Base-by-base conservation (phyloP, 176 grass and related monocot genomes). In the Musa acuminata region DNA sequence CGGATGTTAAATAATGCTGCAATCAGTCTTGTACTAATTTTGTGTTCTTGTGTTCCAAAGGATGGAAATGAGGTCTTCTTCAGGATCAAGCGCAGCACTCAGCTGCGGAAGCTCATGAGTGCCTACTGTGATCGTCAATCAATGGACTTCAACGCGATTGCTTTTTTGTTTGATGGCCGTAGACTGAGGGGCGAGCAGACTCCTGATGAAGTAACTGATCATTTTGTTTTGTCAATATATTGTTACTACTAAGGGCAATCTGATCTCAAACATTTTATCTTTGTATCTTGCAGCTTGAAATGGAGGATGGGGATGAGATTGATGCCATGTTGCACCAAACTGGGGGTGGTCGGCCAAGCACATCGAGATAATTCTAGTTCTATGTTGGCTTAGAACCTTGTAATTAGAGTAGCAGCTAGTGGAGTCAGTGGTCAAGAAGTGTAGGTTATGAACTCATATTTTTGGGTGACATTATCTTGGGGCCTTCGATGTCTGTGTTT, bases 181-280 rank as follows among this genome's bases (percentile, higher is more conserved):
- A 60, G 57, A 21, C 17, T 60, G 16, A 60, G 57, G n/a, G 57
- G 57, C 4, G 19, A 60, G 16, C 57, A 60, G 57, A 60, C 57
- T 60, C 57, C 57, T 60, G 57, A 60, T 60, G 57, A 60, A 60
- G 57, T 60, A 60, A 60, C 57, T 60, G 57, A 60, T 20, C 57
- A 8, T 60, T 60, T n/a, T 60, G 1, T 60, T 60, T 60, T 1
- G 17, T 21, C 57, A 60, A 60, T n/a, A 14, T 60, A 17, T 20
- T 60, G 14, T 60, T 19, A 21, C 8, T 17, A 60, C n/a, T 4
- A 60, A 8, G 16, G 3, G 1, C 13, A 60, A 60, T 60, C 17
- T 17, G 8, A 19, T n/a, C 57, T n/a, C 57, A n/a, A 8, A 1
- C 17, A n/a, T 17, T n/a, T 1, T 60, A n/a, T 21, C 17, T n/a